These are phyloP conservation scores for Aspergillus sp. DNA, from an alignment of 2,329 filamentous ascomycete genomes.

Conservation along the genomic window DNA sequence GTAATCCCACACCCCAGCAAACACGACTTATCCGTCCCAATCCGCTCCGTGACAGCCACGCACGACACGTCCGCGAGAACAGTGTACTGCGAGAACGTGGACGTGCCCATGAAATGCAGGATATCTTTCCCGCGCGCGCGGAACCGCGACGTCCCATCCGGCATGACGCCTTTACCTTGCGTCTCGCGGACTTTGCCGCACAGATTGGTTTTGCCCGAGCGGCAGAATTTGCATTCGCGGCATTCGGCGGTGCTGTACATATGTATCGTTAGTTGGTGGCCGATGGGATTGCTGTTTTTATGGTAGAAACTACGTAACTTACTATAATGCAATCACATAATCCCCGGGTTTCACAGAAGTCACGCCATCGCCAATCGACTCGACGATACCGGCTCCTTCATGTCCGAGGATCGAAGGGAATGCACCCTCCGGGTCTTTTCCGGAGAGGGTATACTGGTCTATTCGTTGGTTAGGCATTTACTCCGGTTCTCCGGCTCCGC, in stretches of 20 bases:
- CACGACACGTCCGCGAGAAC: constrained; percentile 98
- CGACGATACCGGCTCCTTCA: constrained; percentile 87
- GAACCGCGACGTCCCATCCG: constrained; percentile 93
- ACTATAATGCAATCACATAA: constrained; percentile 87
- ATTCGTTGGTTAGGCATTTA: constrained; percentile 68
- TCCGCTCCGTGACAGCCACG: constrained; percentile 85
- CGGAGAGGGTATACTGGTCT: constrained; percentile 66
- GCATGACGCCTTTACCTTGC: constrained; percentile 95
- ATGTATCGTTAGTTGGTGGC: constrained; percentile 59
- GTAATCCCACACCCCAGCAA: constrained; percentile 97
- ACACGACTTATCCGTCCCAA: constrained; percentile 93
- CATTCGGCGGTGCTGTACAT: constrained; percentile 93
- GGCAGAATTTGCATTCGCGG: constrained; percentile 98
- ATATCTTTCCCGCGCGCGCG: constrained; percentile 91
- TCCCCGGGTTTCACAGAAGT: constrained; percentile 92
- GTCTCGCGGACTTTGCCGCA: constrained; percentile 98
- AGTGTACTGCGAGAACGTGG: constrained; percentile 98
- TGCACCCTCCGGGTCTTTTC: constrained; percentile 94
- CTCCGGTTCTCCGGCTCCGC: background rate
- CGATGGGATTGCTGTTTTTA: too few species aligned
- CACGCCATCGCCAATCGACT: constrained; percentile 92
- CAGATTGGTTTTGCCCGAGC: constrained; percentile 97
- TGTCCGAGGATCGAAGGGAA: constrained; percentile 88
- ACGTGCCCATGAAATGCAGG: constrained; percentile 98
- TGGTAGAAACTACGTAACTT: constrained; percentile 33